Conservation (phyloP, 345 rosid species). For the Pseudoturritis turrita region DNA sequence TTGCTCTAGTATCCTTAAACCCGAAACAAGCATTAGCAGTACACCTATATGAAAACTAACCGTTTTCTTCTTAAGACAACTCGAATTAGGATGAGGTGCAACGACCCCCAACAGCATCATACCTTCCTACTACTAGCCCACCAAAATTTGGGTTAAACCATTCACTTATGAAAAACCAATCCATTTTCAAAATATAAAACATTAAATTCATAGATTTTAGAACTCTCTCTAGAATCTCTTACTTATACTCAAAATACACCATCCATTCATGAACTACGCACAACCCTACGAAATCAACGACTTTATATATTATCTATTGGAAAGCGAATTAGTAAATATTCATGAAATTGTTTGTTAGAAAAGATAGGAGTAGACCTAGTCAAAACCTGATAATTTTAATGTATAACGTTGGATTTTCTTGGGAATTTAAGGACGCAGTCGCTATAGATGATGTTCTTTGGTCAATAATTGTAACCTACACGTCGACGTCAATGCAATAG, state of each 20-base stretch:
- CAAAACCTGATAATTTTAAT: constrained; percentile 13
- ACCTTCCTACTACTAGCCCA: no score
- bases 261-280: background rate
- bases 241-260: background rate
- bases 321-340: background rate
- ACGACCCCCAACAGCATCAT: no score
- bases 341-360: background rate
- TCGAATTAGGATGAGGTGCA: no score
- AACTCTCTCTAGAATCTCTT: background rate
- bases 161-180: no score
- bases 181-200: background rate
- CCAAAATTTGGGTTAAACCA: no score
- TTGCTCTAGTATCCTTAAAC: no score
- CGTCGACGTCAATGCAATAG: constrained; percentile 25
- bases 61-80: no score
- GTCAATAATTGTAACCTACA: constrained; percentile 26
- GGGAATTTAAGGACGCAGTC: constrained; percentile 21
- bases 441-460: constrained; percentile 20
- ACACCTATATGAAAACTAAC: no score
- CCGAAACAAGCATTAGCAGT: no score
- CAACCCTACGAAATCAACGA: constrained; percentile 15
- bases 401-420: constrained; percentile 14
- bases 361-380: constrained; percentile 22
- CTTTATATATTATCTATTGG: background rate
- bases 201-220: background rate